Base-by-base conservation (phyloP, 2,329 filamentous ascomycete species). In the Tolypocladium ovalisporum region DNA sequence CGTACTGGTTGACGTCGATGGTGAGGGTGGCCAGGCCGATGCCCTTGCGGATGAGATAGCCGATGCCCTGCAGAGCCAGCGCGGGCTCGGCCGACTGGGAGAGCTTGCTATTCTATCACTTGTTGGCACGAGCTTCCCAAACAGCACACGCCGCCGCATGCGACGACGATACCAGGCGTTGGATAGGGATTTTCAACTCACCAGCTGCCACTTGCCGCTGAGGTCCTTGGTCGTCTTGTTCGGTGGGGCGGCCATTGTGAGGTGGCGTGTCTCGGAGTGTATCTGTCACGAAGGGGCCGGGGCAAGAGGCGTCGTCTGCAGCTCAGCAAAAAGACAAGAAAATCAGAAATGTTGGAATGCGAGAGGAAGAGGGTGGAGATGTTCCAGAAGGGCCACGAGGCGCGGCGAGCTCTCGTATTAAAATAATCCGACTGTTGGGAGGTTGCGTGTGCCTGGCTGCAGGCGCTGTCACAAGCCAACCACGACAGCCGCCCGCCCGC, bases 21-120 rank as follows among this genome's bases (percentile, higher is more conserved):
- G 83, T 86, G 56, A 96, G 75, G 52, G 84, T 87, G 36, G 89
- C 88, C 36, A 85, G 70, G 63, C 77, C 72, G 70, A 95, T 83
- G 59, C 81, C 83, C 75, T 87, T 91, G 73, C 90, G 89, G 54
- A 80, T 79, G 54, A 92, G 64, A 81, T 82, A 93, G 71, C 83
- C 76, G 60, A 90, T 76, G 67, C 86, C 86, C 78, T 91, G 88
- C 66, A 93, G 79, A 54, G 79, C 68, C 58, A 96, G 84, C 61
- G 87, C 81, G 1, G 84, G 76, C 59, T 91, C 88, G 53, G 84
- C 75, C 62, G 79, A 74, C 71, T 88, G 85, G 59, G 88, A 91
- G 63, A 91, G 77, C 61, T 76, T 73, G 70, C 88, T 88, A 80
- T 94, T 92, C 89, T 93, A 56, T 54, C 1, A 12, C 1, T 27